Percentiles rank a stretch among this genome's conserved stretches.
Conservation (phyloP, 371 early-diverging fungal genomes). For the Umbelopsis sp. region DNA sequence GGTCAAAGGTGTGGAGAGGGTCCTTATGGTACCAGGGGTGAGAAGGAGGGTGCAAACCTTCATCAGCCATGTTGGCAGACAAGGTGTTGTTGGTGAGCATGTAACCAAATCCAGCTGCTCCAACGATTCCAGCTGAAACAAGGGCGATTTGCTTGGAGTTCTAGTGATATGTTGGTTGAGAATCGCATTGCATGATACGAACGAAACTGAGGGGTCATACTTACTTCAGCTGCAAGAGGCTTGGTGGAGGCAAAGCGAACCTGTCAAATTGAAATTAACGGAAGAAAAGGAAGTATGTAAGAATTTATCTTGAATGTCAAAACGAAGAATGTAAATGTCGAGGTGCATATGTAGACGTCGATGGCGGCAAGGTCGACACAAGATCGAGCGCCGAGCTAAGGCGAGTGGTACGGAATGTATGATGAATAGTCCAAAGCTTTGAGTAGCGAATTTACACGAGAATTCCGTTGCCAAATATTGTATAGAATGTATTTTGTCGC, state of each 20-base stretch:
- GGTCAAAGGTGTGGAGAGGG: conserved; percentile 88
- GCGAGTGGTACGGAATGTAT: no score
- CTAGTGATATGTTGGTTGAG: conserved; percentile 27
- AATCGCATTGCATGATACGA: neutral
- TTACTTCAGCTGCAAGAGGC: conserved; percentile 41
- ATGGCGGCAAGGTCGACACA: no score
- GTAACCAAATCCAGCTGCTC: conserved; percentile 59
- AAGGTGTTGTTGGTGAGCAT: conserved; percentile 53
- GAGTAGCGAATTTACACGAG: no score
- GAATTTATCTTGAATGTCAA: neutral
- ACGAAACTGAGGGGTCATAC: conserved; percentile 20
- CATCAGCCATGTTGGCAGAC: conserved; percentile 80
- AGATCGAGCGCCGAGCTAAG: no score
- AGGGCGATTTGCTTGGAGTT: conserved; percentile 49
- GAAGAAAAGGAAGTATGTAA: neutral
- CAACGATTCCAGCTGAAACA: conserved; percentile 62
- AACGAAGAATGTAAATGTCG: neutral
- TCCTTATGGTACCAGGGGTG: conserved; percentile 90
- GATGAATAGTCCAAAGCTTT: no score
- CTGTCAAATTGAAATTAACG: conserved; percentile 26
- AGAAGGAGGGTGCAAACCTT: conserved; percentile 90
- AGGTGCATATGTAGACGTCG: no score
- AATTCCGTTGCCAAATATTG: no score
- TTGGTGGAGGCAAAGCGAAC: conserved; percentile 54
- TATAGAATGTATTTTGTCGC: no score